These are phyloP conservation scores for Alternaria solani DNA, from an alignment of 2,329 filamentous ascomycete genomes.

Conservation along the genomic window DNA sequence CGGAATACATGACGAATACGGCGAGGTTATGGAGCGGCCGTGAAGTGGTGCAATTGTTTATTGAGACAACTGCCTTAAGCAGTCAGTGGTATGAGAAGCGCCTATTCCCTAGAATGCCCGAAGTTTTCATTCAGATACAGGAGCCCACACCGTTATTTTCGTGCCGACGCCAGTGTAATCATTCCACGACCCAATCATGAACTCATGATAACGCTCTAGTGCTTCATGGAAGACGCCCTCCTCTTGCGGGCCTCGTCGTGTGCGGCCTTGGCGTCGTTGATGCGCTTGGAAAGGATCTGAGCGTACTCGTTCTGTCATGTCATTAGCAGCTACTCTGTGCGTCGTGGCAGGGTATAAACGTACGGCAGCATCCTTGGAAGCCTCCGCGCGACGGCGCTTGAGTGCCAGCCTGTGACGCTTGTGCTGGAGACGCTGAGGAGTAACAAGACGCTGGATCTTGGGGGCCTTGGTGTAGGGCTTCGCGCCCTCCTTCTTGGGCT, in stretches of 20 bases:
- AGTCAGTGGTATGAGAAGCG: conserved; percentile 48
- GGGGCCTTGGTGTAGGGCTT: conserved; percentile 99
- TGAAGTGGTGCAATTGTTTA: conserved; percentile 50
- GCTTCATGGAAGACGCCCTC: conserved; percentile 78
- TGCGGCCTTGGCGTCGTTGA: conserved; percentile 92
- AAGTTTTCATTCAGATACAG: conserved; percentile 45
- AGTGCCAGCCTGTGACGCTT: conserved; percentile 98
- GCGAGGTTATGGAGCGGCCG: conserved; percentile 11
- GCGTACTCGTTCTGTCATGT: conserved; percentile 91
- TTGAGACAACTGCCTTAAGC: conserved; percentile 48
- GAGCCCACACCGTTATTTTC: conserved; percentile 44
- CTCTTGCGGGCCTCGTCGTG: conserved; percentile 96
- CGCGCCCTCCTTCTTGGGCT: conserved; percentile 94
- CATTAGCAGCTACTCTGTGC: conserved; percentile 16
- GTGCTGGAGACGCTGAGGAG: conserved; percentile 99
- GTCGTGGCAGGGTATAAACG: conserved; percentile 45
- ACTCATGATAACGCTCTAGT: conserved; percentile 46
- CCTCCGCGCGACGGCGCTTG: conserved; percentile 97
- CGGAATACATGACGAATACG: not conserved
- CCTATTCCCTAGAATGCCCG: conserved; percentile 46
- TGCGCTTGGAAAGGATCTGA: conserved; percentile 94
- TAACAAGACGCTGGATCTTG: conserved; percentile 99
- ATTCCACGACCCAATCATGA: conserved; percentile 46
- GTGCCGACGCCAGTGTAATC: conserved; percentile 50
- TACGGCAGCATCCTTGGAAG: conserved; percentile 99